These are phyloP conservation scores for Corchorus olitorius DNA, from an alignment of 345 rosid species.

Conservation along the genomic window DNA sequence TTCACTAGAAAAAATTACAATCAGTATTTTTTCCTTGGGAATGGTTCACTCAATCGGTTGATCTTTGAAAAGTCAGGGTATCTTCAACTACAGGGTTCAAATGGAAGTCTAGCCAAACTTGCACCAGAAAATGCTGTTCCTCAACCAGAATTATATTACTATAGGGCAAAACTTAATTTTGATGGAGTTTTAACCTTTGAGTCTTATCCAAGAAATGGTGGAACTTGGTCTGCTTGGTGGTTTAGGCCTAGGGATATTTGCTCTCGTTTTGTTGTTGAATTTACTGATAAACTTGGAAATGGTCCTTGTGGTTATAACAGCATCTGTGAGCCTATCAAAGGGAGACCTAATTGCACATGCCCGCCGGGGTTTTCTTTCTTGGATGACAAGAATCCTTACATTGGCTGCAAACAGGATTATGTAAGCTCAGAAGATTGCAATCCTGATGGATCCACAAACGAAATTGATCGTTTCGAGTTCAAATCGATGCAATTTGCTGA, in stretches of 20 bases:
- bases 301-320: slow-evolving; percentile 23
- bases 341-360: slow-evolving; percentile 13
- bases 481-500: not conserved
- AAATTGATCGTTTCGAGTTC: slow-evolving; percentile 15
- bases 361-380: slow-evolving; percentile 8
- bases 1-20: not conserved
- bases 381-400: slow-evolving; percentile 10
- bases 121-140: not conserved
- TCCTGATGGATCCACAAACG: not conserved
- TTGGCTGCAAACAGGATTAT: slow-evolving; percentile 20
- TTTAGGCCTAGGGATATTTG: not conserved
- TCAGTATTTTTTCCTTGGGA: not conserved
- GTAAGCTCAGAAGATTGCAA: slow-evolving; percentile 8
- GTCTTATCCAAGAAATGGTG: slow-evolving; percentile 19
- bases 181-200: slow-evolving; percentile 21
- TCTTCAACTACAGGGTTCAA: not conserved
- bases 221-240: not conserved
- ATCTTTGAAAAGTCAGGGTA: slow-evolving; percentile 13
- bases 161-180: slow-evolving; percentile 13
- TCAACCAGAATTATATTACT: not conserved
- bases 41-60: not conserved
- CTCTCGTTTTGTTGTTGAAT: not conserved
- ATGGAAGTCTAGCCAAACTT: not conserved
- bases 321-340: not conserved
- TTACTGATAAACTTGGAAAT: not conserved